Conservation (phyloP, 2,329 filamentous ascomycete genomes). For the Cladosporium velox region DNA sequence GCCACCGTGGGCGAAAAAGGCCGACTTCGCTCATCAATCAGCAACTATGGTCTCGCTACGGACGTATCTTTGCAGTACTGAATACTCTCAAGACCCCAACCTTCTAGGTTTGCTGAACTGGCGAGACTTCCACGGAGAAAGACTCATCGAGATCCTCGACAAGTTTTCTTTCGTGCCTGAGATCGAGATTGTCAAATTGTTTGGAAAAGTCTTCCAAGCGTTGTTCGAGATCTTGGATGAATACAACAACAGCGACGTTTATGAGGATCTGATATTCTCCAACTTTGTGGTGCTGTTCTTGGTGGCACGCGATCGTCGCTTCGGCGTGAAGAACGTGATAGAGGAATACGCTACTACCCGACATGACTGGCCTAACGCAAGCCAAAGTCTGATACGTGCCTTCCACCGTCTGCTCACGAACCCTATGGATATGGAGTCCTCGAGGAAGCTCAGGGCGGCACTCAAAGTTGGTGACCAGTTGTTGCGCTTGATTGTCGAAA, state of each 20-base stretch:
- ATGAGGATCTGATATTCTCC: conserved; percentile 89
- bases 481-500: conserved; percentile 91
- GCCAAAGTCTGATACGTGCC: conserved; percentile 81
- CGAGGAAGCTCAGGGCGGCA: conserved; percentile 81
- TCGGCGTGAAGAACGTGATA: conserved; percentile 86
- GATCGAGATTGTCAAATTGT: conserved; percentile 93
- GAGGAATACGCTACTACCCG: conserved; percentile 85
- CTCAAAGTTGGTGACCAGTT: conserved; percentile 95
- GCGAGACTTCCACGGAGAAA: conserved; percentile 60
- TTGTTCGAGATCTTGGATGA: conserved; percentile 91
- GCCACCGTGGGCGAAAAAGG: conserved; percentile 78
- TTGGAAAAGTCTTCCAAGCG: conserved; percentile 85
- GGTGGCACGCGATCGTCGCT: conserved; percentile 91
- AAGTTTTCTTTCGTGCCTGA: conserved; percentile 92
- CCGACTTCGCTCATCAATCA: conserved; percentile 71
- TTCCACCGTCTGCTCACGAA: conserved; percentile 82
- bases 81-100: conserved; percentile 88
- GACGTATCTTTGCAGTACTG: conserved; percentile 90
- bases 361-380: conserved; percentile 93
- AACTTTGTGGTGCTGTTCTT: conserved; percentile 85
- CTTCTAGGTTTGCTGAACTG: conserved; percentile 83
- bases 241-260: conserved; percentile 85
- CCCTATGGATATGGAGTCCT: conserved; percentile 78
- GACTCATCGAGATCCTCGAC: conserved; percentile 73
- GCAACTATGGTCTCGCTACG: conserved; percentile 71